A percentile compares a stretch with the other conserved stretches of the same genome.
phyloP scores from a whole-genome alignment of 257 asterid species.

The Galeopsis tetrahit region DNA sequence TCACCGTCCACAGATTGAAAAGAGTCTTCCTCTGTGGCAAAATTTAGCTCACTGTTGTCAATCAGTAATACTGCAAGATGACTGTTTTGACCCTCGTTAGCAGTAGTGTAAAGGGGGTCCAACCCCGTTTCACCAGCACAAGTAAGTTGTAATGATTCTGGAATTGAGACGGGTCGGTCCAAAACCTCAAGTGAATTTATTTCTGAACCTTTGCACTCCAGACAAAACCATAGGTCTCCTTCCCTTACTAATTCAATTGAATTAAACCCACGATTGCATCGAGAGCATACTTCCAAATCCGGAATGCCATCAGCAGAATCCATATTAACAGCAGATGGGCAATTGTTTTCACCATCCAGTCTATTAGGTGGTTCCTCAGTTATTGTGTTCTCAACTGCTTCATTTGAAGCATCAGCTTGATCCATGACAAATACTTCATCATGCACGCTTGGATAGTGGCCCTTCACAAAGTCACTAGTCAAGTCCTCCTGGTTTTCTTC shows the following conservation, averaged over 20 bases:
- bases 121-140: conserved; percentile 40
- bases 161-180: conserved; percentile 38
- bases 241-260: conserved; percentile 48
- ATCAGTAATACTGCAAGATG: conserved; percentile 33
- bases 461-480: conserved; percentile 47
- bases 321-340: conserved; percentile 29
- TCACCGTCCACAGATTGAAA: conserved; percentile 41
- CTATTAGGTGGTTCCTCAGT: conserved; percentile 40
- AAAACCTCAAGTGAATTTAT: conserved; percentile 39
- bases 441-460: conserved; percentile 39
- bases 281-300: conserved; percentile 57
- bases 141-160: conserved; percentile 42
- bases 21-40: conserved; percentile 34
- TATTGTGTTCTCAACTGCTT: conserved; percentile 41
- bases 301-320: conserved; percentile 38
- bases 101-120: conserved; percentile 35
- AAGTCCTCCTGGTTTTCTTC: conserved; percentile 75
- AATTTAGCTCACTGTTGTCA: conserved; percentile 40
- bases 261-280: conserved; percentile 53
- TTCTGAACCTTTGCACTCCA: conserved; percentile 54
- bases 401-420: conserved; percentile 50
- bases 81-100: conserved; percentile 35
- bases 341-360: conserved; percentile 38
- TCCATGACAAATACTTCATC: conserved; percentile 78
- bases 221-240: conserved; percentile 62